Conservation (phyloP, 2,329 filamentous ascomycete species). For the Sporothrix inflata region DNA sequence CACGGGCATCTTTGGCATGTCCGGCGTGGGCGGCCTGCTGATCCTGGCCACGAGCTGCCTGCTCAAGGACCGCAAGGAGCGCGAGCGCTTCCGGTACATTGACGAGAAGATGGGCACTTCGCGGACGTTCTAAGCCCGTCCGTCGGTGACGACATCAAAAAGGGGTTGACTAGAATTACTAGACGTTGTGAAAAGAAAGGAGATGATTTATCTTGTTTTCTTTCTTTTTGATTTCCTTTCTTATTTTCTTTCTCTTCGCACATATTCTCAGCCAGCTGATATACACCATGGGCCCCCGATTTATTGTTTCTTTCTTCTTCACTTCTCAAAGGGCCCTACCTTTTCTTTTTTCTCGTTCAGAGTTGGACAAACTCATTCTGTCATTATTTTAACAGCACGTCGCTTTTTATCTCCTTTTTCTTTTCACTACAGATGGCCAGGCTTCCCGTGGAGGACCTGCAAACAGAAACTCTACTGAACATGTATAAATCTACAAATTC, state of each 20-base stretch:
- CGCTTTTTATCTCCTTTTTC: not conserved
- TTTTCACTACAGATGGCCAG: not conserved
- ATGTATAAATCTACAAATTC: not conserved
- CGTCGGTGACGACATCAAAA: not conserved
- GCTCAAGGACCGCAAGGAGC: slow-evolving; percentile 79
- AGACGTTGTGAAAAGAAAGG: not conserved
- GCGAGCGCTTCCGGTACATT: slow-evolving; percentile 76
- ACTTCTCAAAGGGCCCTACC: not conserved
- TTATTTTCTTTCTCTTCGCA: slow-evolving; percentile 10
- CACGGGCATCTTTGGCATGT: slow-evolving; percentile 78
- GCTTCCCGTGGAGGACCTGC: slow-evolving; percentile 16
- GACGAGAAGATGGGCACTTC: slow-evolving; percentile 72
- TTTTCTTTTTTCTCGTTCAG: not conserved
- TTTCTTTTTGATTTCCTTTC: not conserved
- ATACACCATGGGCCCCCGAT: not conserved
- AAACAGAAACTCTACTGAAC: not conserved
- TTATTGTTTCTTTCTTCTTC: not conserved
- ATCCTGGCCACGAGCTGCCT: slow-evolving; percentile 74
- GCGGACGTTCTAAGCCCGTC: slow-evolving; percentile 49
- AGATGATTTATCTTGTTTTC: not conserved
- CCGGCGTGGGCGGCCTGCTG: slow-evolving; percentile 70
- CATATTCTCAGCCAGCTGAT: slow-evolving; percentile 26
- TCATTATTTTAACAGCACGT: not conserved
- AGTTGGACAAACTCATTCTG: slow-evolving; percentile 6
- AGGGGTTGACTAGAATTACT: not conserved